Evolutionary conservation across 805 yeast genomes (phyloP).

Genomic region (Candida piceae): DNA sequence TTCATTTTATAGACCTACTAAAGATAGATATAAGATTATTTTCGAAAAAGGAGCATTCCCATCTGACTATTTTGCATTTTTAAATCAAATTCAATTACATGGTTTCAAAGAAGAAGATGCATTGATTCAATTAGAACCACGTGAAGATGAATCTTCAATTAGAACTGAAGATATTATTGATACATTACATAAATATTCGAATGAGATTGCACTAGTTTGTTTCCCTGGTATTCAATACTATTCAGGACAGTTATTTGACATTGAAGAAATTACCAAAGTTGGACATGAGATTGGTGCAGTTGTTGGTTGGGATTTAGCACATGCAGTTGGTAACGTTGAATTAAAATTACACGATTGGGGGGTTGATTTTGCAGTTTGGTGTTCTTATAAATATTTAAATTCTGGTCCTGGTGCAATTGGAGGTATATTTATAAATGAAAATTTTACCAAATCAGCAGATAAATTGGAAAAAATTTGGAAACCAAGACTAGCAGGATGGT

Average conservation of each 20-base stretch:
- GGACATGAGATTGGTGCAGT: constrained; percentile 51
- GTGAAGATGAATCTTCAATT: constrained; percentile 50
- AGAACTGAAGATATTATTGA: constrained; percentile 59
- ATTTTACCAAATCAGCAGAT: too few species aligned
- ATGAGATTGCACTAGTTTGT: constrained; percentile 66
- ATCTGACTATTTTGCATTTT: constrained; percentile 83
- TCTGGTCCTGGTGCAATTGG: constrained; percentile 94
- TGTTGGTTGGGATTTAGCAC: constrained; percentile 95
- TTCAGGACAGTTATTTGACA: constrained; percentile 84
- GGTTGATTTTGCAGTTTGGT: constrained; percentile 93
- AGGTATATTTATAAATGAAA: constrained; percentile 74
- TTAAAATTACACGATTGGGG: constrained; percentile 78
- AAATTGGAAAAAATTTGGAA: too few species aligned
- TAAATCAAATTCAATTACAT: constrained; percentile 62
- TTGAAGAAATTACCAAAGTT: constrained; percentile 57
- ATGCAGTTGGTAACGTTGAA: constrained; percentile 85
- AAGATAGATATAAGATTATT: constrained; percentile 58
- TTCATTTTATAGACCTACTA: constrained; percentile 68
- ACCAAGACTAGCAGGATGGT: constrained; percentile 93
- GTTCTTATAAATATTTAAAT: constrained; percentile 87
- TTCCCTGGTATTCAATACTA: constrained; percentile 90
- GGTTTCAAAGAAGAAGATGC: constrained; percentile 48
- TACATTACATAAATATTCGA: constrained; percentile 49
- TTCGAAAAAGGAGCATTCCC: constrained; percentile 90
- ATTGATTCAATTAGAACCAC: constrained; percentile 60